These are phyloP conservation scores for Populus euphratica DNA, from an alignment of 345 rosid species.

Conservation along the genomic window DNA sequence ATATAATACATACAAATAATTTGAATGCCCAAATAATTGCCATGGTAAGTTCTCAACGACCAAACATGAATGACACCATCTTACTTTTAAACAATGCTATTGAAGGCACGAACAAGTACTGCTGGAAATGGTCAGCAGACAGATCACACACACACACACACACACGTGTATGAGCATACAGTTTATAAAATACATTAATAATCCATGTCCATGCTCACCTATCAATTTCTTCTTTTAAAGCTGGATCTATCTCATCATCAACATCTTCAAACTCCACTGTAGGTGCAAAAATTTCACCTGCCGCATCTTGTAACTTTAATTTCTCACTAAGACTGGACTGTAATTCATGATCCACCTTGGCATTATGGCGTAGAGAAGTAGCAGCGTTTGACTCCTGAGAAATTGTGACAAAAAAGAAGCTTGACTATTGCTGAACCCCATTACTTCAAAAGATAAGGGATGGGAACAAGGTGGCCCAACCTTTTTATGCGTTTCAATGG, in stretches of 20 bases:
- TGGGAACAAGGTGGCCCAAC: not conserved
- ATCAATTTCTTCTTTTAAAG: conserved; percentile 27
- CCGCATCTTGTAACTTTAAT: conserved; percentile 3
- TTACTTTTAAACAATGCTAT: not conserved
- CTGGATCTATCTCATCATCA: conserved; percentile 31
- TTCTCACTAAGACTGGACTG: conserved; percentile 10
- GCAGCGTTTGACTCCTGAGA: conserved; percentile 14
- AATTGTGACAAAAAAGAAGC: not conserved
- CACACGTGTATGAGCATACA: not conserved
- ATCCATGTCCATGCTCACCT: conserved; percentile 18
- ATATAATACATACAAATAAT: not conserved
- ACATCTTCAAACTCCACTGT: conserved; percentile 24
- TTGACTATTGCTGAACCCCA: not conserved
- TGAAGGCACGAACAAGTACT: not conserved
- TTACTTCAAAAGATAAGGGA: not conserved
- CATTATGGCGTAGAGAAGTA: conserved; percentile 4
- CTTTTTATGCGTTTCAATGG: conserved; percentile 7
- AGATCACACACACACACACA: not conserved
- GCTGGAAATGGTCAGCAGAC: not conserved
- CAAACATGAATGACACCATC: not conserved
- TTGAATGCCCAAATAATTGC: not conserved
- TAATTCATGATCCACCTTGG: not conserved
- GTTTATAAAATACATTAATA: not conserved
- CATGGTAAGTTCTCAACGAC: not conserved
- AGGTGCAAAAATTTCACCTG: conserved; percentile 12